Evolutionary conservation across 108 stramenopile genomes (phyloP), one percentile per base, ranked within the genome.

Genomic region (Mediolabrus comicus): DNA sequence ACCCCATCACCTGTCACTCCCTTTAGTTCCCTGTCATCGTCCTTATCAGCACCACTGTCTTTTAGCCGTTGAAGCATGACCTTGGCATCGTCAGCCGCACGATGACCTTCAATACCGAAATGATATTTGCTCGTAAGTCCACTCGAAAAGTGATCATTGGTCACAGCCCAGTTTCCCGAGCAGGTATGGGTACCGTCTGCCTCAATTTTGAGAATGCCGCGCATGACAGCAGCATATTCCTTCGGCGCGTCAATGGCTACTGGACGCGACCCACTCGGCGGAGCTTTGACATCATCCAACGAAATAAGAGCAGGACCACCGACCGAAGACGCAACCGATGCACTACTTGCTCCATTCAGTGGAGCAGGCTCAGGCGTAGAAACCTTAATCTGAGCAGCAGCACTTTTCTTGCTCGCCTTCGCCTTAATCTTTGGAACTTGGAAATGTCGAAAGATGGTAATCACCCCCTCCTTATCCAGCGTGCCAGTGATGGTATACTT

Each of bases 401-500:
- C 19, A 22, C 19, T 49, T 7, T 49, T 52, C 33, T 46, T 60
- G 29, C 58, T 73, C 25, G 39, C 53, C 24, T 22, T 55, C 22
- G 51, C 31, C 46, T 75, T 75, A 1, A 32, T 16, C 51, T 75
- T 75, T 11, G 27, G 49, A 7, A 77, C 74, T 69, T 84, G 69
- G 63, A 92, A 92, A 54, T 90, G 86, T 9, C 92, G 82, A 62
- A 87, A 93, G 25, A 93, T 89, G 1, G 92, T 93, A 17, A 93
- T 73, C 8, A 83, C 65, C 56, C 87, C 82, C 58, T 92, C 91
- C n/a, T 57, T 39, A n/a, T 74, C 76, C 69, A 94, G 68, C 5
- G 88, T 87, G 1, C 94, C 94, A 4, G 87, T 82, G 53, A 95
- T 95, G 25, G 58, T 92, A 76, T 92, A 95, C 73, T 91, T 92